Base-by-base conservation (phyloP, 1,284 basidiomycete genomes). In the Pascua sp. region DNA sequence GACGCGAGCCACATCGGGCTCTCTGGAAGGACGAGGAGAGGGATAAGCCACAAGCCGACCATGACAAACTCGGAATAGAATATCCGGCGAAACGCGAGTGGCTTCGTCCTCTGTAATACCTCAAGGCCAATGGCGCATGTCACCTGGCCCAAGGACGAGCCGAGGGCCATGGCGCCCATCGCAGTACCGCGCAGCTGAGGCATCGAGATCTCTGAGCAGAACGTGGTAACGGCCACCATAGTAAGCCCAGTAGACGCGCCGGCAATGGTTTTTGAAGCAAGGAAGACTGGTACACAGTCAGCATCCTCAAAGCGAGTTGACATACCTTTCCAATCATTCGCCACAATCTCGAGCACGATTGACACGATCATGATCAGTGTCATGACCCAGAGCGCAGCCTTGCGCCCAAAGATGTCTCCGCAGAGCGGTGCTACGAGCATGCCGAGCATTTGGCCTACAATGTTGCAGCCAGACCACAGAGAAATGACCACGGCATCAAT, bases 201-300 rank as follows among this genome's bases (percentile, higher is more conserved):
- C 41, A 55, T 55, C 3, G 57, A n/a, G 8, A 55, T 45, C n/a
- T 59, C 57, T 7, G 53, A 42, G n/a, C 43, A 40, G 40, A 43
- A 48, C 11, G 48, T n/a, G 32, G 38, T 55, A 32, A 59, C 40
- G 1, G 11, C n/a, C 7, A 53, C 18, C 13, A 15, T 37, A 8
- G 18, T 12, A 42, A 55, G 40, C 13, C 52, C 53, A 0, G 61
- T 56, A 9, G 65, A 65, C 5, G 63, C 51, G 18, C 70, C 70
- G 8, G 63, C 59, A 16, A 67, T 49, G 10, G 70, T 45, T 53
- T 68, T 68, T 36, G 65, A 67, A 11, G 62, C 49, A 8, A 70
- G 56, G 65, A 61, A 72, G 41, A 59, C n/a, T n/a, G n/a, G n/a
- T n/a, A n/a, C n/a, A n/a, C n/a, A n/a, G n/a, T n/a, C n/a, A n/a